Conservation (phyloP, 164 flowering plant species). For the Vitis amurensis region DNA sequence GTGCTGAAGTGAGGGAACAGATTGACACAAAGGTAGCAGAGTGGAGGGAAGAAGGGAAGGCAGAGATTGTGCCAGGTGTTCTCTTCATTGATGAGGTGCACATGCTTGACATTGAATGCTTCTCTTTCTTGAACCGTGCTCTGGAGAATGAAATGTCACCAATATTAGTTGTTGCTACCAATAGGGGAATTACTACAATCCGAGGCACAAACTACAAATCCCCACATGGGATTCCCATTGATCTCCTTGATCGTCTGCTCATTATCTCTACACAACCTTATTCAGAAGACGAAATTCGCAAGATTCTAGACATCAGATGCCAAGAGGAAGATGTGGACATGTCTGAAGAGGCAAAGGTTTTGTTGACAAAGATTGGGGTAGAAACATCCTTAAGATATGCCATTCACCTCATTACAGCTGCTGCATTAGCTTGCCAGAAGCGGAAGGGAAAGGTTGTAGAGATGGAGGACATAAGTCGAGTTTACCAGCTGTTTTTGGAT, state of each 20-base stretch:
- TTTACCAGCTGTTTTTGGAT: constrained; percentile 76
- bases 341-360: constrained; percentile 73
- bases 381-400: constrained; percentile 80
- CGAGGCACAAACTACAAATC: constrained; percentile 91
- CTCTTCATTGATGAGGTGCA: constrained; percentile 98
- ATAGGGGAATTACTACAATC: constrained; percentile 84
- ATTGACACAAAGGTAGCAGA: constrained; percentile 96
- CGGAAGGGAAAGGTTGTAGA: constrained; percentile 85
- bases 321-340: constrained; percentile 96
- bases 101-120: constrained; percentile 96
- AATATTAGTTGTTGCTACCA: constrained; percentile 87
- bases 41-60: constrained; percentile 99
- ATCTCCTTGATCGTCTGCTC: constrained; percentile 86
- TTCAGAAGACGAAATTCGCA: constrained; percentile 71
- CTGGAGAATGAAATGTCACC: constrained; percentile 95
- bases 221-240: constrained; percentile 96
- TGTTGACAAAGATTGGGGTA: constrained; percentile 60
- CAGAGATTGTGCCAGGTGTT: constrained; percentile 99
- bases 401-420: constrained; percentile 78
- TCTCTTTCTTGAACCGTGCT: constrained; percentile 95
- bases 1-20: constrained; percentile 90
- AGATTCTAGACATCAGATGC: constrained; percentile 83
- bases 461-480: constrained; percentile 74
- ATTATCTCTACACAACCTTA: constrained; percentile 89
- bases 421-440: constrained; percentile 85